Conservation (phyloP, 257 asterid species). For the Nicotiana benthamiana region DNA sequence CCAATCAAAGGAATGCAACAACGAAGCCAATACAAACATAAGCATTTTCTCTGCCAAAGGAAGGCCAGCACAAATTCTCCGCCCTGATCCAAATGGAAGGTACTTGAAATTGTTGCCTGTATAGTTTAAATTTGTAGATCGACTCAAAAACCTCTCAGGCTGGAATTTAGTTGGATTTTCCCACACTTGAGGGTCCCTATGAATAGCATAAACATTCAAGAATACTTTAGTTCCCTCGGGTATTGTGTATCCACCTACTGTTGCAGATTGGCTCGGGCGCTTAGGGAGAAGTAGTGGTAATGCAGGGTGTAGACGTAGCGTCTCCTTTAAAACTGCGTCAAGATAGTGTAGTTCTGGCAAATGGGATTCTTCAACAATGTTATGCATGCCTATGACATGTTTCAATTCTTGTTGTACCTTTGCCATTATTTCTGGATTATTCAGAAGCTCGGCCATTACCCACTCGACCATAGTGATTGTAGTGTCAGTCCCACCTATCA, state of each 20-base stretch:
- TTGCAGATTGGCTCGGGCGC: conserved; percentile 10
- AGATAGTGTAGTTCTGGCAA: conserved; percentile 28
- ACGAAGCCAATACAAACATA: conserved; percentile 33
- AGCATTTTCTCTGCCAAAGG: conserved; percentile 41
- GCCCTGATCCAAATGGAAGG: conserved; percentile 58
- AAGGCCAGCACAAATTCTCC: conserved; percentile 49
- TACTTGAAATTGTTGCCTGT: conserved; percentile 45
- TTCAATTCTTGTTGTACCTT: conserved; percentile 25
- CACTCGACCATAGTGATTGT: conserved; percentile 26
- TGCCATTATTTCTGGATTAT: conserved; percentile 10
- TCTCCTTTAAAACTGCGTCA: conserved; percentile 31
- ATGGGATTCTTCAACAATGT: conserved; percentile 33
- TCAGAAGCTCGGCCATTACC: conserved; percentile 28
- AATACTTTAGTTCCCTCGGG: conserved; percentile 22
- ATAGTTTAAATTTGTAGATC: conserved; percentile 13
- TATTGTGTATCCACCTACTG: conserved; percentile 12
- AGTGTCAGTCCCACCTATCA: conserved; percentile 31
- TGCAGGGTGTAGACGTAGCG: conserved; percentile 32
- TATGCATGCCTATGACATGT: conserved; percentile 21
- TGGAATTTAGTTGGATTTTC: conserved; percentile 17
- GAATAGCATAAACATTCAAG: conserved; percentile 25
- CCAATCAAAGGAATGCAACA: conserved; percentile 26
- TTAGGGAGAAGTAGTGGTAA: conserved; percentile 28
- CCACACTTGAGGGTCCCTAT: conserved; percentile 32
- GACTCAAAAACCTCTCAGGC: conserved; percentile 27